Conservation (phyloP, 2,329 filamentous ascomycete species). For the Tothia fuscella region DNA sequence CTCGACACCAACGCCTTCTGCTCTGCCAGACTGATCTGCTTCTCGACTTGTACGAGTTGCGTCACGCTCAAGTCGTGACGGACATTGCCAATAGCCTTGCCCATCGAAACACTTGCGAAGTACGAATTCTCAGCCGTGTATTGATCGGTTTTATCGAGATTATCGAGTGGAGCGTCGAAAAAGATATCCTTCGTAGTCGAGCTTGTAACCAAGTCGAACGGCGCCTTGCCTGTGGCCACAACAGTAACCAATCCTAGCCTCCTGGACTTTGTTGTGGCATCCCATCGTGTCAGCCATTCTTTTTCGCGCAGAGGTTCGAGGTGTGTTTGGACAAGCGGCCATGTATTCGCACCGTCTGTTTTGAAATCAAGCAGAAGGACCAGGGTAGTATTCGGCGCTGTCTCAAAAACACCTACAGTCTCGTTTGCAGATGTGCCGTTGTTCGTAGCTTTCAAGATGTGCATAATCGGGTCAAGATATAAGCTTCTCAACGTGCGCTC, state of each 20-base stretch:
- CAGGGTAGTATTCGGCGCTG: constrained; percentile 35
- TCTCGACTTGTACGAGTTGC: constrained; percentile 36
- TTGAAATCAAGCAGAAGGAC: constrained; percentile 43
- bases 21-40: constrained; percentile 41
- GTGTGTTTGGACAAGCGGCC: constrained; percentile 26
- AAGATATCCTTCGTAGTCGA: constrained; percentile 41
- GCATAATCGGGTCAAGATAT: constrained; percentile 40
- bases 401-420: constrained; percentile 40
- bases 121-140: constrained; percentile 41
- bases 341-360: constrained; percentile 24
- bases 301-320: constrained; percentile 35
- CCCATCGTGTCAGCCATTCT: constrained; percentile 39
- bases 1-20: constrained; percentile 40
- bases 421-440: constrained; percentile 19
- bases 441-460: constrained; percentile 39
- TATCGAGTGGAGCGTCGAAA: constrained; percentile 38
- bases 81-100: constrained; percentile 38
- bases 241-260: constrained; percentile 36
- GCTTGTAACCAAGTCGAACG: constrained; percentile 34
- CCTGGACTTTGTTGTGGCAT: constrained; percentile 29
- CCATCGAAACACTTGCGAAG: constrained; percentile 52
- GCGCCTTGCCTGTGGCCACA: constrained; percentile 42
- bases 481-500: constrained; percentile 37
- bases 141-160: background rate
- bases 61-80: constrained; percentile 34